Base-by-base conservation (phyloP, 345 rosid species). In the Moricandia moricandioides region DNA sequence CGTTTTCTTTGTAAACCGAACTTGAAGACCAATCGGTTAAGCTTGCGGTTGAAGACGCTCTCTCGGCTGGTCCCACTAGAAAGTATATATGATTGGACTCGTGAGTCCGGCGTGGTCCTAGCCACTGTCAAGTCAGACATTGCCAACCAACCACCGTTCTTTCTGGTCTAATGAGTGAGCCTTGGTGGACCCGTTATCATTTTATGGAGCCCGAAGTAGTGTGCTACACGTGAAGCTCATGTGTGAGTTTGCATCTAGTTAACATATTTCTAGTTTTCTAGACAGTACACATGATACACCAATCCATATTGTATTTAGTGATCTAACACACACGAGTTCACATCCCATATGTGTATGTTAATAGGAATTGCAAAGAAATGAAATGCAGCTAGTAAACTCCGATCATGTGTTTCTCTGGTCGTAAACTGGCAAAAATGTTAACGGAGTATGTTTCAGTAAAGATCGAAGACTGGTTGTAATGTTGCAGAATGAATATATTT, bases 91-190 rank as follows among this genome's bases (percentile, higher is more conserved):
- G 77, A 78, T 78, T 78, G 77, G 62, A 61, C 35, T 65, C 68
- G 72, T 58, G 76, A 69, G 33, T 16, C 74, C 70, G 74, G 78
- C 81, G 77, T 78, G 81, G 81, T 71, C 77, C 79, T 71, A 78
- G 76, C 76, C 80, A 77, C 76, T 71, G 76, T 65, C 70, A 62
- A 69, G 65, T 69, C 75, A 76, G 75, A 74, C 71, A 43, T 70
- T 77, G 62, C 81, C 72, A 78, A 59, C 63, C 62, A 71, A 66
- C 62, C 72, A 71, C 72, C 77, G 67, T 39, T 72, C 67, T 77
- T 71, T 35, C 66, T 39, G 81, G 69, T 49, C 57, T 16, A 49
- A 58, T 47, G 27, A 58, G 52, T 65, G 68, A 62, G 76, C 52
- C 76, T 21, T 18, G 0, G 1, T 27, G 66, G 80, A n/a, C 7